These are phyloP conservation scores for Colletotrichum chlorophyti DNA, from an alignment of 2,329 filamentous ascomycete genomes.

Conservation along the genomic window DNA sequence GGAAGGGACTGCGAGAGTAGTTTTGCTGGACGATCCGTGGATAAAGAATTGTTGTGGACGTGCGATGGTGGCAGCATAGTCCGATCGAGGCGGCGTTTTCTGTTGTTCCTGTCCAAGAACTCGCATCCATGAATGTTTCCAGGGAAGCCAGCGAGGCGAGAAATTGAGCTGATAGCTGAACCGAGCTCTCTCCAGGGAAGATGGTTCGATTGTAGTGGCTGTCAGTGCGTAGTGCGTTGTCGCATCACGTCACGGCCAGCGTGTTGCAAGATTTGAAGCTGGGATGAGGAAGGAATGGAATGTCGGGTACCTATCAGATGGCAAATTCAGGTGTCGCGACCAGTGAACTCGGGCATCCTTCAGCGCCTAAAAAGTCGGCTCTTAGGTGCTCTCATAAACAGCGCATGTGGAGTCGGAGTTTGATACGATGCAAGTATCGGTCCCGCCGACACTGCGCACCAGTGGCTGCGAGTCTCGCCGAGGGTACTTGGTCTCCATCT, in stretches of 20 bases:
- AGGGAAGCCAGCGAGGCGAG: neutral
- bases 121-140: slow-evolving; percentile 16
- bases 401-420: neutral
- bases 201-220: neutral
- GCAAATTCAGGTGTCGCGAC: neutral
- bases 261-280: too few relatives aligned
- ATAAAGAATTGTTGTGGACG: neutral
- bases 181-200: slow-evolving; percentile 9
- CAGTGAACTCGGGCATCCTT: neutral
- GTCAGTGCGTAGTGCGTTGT: too few relatives aligned
- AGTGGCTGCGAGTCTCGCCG: too few relatives aligned
- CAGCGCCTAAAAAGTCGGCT: neutral
- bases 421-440: slow-evolving; percentile 18
- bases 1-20: neutral
- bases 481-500: slow-evolving; percentile 11
- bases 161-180: slow-evolving; percentile 2
- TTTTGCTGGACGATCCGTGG: neutral
- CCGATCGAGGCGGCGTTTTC: slow-evolving; percentile 5
- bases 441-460: neutral
- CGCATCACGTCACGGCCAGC: slow-evolving; percentile 17
- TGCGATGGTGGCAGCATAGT: neutral
- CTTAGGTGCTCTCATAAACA: slow-evolving; percentile 7
- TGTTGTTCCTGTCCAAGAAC: slow-evolving; percentile 8
- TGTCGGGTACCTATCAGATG: too few relatives aligned
- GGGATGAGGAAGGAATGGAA: neutral